phyloP scores from a whole-genome alignment of 208 protist genomes.

The Wallacemonas sp. region DNA sequence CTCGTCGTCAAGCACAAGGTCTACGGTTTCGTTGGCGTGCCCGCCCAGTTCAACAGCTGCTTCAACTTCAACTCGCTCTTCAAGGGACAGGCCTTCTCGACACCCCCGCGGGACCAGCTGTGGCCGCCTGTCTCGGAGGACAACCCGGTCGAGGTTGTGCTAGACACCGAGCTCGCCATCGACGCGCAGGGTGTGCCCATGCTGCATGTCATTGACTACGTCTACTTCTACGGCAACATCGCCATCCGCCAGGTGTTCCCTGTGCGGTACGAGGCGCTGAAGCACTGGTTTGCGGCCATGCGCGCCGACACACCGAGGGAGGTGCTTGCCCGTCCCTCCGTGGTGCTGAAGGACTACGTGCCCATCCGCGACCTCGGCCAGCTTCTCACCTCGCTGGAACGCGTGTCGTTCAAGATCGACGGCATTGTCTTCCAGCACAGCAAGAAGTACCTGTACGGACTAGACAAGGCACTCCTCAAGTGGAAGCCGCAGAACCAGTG shows the following conservation, averaged over 20 bases:
- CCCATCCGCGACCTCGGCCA: slow-evolving; percentile 63
- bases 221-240: slow-evolving; percentile 79
- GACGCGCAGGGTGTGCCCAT: slow-evolving; percentile 21
- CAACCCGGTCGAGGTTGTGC: slow-evolving; percentile 60
- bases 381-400: slow-evolving; percentile 56
- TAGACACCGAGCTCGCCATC: slow-evolving; percentile 73
- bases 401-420: slow-evolving; percentile 61
- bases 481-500: slow-evolving; percentile 88
- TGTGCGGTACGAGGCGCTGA: slow-evolving; percentile 55
- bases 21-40: slow-evolving; percentile 78
- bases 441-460: slow-evolving; percentile 65
- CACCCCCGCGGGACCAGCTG: background rate
- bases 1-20: slow-evolving; percentile 72
- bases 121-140: background rate
- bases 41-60: slow-evolving; percentile 62
- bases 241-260: slow-evolving; percentile 54
- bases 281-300: slow-evolving; percentile 57
- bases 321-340: slow-evolving; percentile 3
- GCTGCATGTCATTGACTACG: slow-evolving; percentile 79
- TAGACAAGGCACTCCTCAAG: slow-evolving; percentile 76
- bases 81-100: slow-evolving; percentile 29
- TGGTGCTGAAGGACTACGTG: slow-evolving; percentile 79
- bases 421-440: slow-evolving; percentile 87
- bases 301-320: slow-evolving; percentile 20
- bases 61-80: slow-evolving; percentile 81